A percentile compares a stretch with the other conserved stretches of the same genome.
Evolutionary conservation across 2,329 filamentous ascomycete genomes (phyloP).

Genomic region (Aspergillus sp.): DNA sequence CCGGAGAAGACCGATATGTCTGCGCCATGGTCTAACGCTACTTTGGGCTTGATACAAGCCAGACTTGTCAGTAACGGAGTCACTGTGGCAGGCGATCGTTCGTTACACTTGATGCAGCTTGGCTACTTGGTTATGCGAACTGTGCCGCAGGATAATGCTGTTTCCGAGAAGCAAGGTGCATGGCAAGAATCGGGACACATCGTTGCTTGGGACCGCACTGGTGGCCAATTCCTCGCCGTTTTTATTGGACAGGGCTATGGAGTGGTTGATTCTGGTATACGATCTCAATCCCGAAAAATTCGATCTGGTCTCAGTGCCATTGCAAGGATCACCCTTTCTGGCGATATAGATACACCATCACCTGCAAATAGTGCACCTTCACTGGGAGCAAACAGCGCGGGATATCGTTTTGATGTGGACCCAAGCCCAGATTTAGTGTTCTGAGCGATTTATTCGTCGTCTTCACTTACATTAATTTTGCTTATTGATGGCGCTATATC

Average conservation of each 20-base stretch:
- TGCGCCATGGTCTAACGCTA: conserved; percentile 14
- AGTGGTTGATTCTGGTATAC: neutral
- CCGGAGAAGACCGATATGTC: conserved; percentile 7
- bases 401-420: conserved; percentile 24
- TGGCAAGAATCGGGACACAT: conserved; percentile 33
- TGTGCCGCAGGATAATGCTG: conserved; percentile 1
- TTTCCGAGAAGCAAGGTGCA: conserved; percentile 1
- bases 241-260: conserved; percentile 20
- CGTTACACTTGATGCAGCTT: conserved; percentile 32
- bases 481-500: no score
- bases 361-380: no score
- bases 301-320: conserved; percentile 7
- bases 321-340: conserved; percentile 4
- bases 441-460: no score
- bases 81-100: conserved; percentile 12
- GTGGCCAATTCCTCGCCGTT: conserved; percentile 23
- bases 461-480: no score
- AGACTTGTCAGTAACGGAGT: conserved; percentile 13
- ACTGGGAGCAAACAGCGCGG: neutral
- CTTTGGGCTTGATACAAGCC: conserved; percentile 29
- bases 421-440: neutral
- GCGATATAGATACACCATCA: neutral
- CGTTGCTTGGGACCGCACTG: conserved; percentile 30
- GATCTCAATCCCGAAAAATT: neutral
- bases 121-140: conserved; percentile 26